These are phyloP conservation scores for Setaria italica DNA, from an alignment of 202 grass and related monocot genomes.

Conservation along the genomic window DNA sequence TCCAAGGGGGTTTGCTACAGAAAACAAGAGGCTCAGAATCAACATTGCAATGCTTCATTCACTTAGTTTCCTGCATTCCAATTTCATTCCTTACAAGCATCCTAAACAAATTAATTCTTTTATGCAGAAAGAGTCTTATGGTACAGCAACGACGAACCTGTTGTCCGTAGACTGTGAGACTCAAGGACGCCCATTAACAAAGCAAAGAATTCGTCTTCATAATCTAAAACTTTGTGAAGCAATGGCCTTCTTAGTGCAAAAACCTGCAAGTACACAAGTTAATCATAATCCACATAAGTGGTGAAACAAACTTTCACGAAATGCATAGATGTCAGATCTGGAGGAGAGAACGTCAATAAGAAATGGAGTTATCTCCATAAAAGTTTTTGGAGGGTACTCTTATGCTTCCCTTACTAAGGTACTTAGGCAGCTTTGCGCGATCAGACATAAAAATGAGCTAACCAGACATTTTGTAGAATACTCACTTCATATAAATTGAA, in stretches of 20 bases:
- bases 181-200: conserved; percentile 95
- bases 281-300: conserved; percentile 7
- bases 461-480: neutral
- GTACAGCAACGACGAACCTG: conserved; percentile 60
- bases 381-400: neutral
- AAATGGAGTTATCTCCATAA: neutral
- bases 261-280: conserved; percentile 58
- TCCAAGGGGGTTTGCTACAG: neutral
- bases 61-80: neutral
- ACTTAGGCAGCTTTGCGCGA: neutral
- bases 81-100: neutral
- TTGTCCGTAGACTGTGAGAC: conserved; percentile 86
- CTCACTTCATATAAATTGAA: neutral
- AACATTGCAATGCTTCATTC: conserved; percentile 8
- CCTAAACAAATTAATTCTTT: conserved; percentile 10
- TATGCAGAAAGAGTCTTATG: neutral
- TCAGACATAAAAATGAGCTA: neutral
- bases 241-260: conserved; percentile 92
- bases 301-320: conserved; percentile 20
- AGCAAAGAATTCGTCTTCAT: conserved; percentile 95
- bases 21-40: neutral
- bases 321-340: neutral
- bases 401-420: conserved; percentile 23
- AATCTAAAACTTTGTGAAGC: conserved; percentile 95
- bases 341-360: conserved; percentile 22